These are phyloP conservation scores for Strobilomyces confusus DNA, from an alignment of 768 basidiomycete genomes.

Conservation along the genomic window DNA sequence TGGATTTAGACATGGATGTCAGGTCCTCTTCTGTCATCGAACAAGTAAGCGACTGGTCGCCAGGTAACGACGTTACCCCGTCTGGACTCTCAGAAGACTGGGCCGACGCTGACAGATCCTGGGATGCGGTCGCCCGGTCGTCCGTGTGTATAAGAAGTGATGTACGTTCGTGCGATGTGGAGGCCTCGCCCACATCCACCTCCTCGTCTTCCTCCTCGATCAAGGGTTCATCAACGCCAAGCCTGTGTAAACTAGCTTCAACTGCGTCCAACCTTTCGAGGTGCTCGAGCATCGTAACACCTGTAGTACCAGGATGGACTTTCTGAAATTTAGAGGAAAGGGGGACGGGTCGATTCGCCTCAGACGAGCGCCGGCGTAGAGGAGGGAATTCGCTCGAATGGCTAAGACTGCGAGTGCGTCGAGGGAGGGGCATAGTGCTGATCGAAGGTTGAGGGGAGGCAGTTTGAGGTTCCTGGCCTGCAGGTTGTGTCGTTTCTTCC, in stretches of 20 bases:
- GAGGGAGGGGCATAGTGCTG: constrained; percentile 55
- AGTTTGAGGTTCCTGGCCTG: constrained; percentile 32
- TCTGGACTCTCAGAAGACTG: constrained; percentile 55
- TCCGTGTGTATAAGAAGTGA: constrained; percentile 31
- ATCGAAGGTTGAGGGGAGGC: constrained; percentile 60
- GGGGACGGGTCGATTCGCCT: constrained; percentile 70
- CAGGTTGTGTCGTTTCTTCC: constrained; percentile 43
- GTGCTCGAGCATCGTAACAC: constrained; percentile 81
- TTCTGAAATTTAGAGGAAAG: constrained; percentile 82
- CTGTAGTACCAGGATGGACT: constrained; percentile 82
- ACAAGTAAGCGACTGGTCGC: constrained; percentile 48
- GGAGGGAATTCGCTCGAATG: constrained; percentile 67
- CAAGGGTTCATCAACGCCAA: constrained; percentile 56
- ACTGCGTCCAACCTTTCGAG: constrained; percentile 82
- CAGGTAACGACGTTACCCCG: constrained; percentile 49
- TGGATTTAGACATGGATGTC: constrained; percentile 71
- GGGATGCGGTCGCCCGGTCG: constrained; percentile 4
- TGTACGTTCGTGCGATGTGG: constrained; percentile 18
- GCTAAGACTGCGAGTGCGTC: constrained; percentile 55
- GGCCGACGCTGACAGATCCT: constrained; percentile 33
- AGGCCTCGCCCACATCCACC: constrained; percentile 62
- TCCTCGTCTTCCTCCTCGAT: constrained; percentile 50
- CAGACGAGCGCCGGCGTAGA: constrained; percentile 57
- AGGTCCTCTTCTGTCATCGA: constrained; percentile 69
- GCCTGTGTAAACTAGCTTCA: constrained; percentile 70